Conservation (phyloP, 768 basidiomycete genomes). For the Leccinum aurantiacum region DNA sequence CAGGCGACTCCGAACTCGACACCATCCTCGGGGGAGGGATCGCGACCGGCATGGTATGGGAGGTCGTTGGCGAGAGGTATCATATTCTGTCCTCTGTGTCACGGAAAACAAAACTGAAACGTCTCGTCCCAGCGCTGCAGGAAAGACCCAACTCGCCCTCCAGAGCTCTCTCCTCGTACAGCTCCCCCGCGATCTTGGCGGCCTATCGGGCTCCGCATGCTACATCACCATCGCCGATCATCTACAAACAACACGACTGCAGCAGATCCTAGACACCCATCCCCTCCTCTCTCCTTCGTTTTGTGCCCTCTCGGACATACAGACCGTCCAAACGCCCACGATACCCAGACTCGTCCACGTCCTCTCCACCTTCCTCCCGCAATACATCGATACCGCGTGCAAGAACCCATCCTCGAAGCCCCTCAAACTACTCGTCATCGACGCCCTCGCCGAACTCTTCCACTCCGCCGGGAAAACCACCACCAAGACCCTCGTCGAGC, state of each 20-base stretch:
- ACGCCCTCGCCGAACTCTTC: slow-evolving; percentile 86
- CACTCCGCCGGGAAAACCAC: slow-evolving; percentile 61
- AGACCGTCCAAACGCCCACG: slow-evolving; percentile 58
- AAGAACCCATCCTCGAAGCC: slow-evolving; percentile 45
- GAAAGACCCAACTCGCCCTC: slow-evolving; percentile 91
- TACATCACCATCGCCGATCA: slow-evolving; percentile 74
- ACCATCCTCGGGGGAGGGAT: slow-evolving; percentile 75
- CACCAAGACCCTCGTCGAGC: slow-evolving; percentile 62
- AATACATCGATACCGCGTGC: slow-evolving; percentile 42
- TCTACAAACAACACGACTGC: slow-evolving; percentile 65
- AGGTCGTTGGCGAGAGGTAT: slow-evolving; percentile 87
- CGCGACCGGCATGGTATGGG: slow-evolving; percentile 78
- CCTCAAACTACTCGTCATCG: slow-evolving; percentile 79
- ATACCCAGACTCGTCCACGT: slow-evolving; percentile 55
- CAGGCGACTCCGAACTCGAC: slow-evolving; percentile 75
- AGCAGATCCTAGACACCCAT: slow-evolving; percentile 60
- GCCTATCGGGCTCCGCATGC: slow-evolving; percentile 65
- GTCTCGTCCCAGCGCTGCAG: slow-evolving; percentile 66
- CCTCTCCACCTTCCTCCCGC: slow-evolving; percentile 54
- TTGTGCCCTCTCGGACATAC: slow-evolving; percentile 56
- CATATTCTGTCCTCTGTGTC: slow-evolving; percentile 2
- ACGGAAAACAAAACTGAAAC: slow-evolving; percentile 2
- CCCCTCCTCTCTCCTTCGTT: slow-evolving; percentile 42
- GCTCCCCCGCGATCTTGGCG: slow-evolving; percentile 55
- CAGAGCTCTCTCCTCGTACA: slow-evolving; percentile 82